A percentile compares a stretch with the other conserved stretches of the same genome.
These are phyloP conservation scores for Metrosideros polymorpha DNA, from an alignment of 441 rosid species.

Conservation along the genomic window DNA sequence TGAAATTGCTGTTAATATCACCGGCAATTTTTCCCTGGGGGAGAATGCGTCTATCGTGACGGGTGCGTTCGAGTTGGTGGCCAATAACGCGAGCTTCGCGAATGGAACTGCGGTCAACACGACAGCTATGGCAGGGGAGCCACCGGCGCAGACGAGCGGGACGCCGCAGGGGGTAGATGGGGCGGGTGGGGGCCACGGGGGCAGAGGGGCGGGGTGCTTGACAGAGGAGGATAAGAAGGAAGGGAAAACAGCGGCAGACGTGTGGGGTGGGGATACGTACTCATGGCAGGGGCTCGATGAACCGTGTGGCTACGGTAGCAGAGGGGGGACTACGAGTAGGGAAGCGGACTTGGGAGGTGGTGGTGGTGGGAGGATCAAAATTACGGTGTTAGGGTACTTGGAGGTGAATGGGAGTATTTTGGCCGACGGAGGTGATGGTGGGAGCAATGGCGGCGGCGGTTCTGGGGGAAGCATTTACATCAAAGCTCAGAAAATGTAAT, in stretches of 20 bases:
- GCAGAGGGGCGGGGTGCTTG: constrained; percentile 85
- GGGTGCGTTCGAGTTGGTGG: constrained; percentile 59
- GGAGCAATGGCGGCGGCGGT: constrained; percentile 10
- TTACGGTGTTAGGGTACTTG: constrained; percentile 33
- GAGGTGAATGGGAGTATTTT: constrained; percentile 13
- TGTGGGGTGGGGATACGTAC: constrained; percentile 98
- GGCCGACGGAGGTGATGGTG: constrained; percentile 12
- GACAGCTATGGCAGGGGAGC: constrained; percentile 69
- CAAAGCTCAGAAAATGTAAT: constrained; percentile 11
- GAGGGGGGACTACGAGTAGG: constrained; percentile 75
- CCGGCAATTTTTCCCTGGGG: constrained; percentile 69
- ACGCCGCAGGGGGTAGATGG: constrained; percentile 85
- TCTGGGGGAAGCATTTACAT: constrained; percentile 12
- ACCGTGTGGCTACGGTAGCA: constrained; percentile 81
- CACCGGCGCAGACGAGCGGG: constrained; percentile 93
- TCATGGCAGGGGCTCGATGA: constrained; percentile 74
- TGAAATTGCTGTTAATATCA: constrained; percentile 53
- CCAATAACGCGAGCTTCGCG: constrained; percentile 55
- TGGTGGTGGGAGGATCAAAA: constrained; percentile 77
- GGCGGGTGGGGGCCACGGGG: constrained; percentile 94
- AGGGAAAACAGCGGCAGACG: constrained; percentile 76
- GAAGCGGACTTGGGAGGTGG: constrained; percentile 85
- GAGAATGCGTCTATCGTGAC: constrained; percentile 51
- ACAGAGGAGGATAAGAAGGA: constrained; percentile 30
- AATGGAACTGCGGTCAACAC: constrained; percentile 58